Conservation (phyloP, 1,284 basidiomycete species). For the Coniferiporia weirii region DNA sequence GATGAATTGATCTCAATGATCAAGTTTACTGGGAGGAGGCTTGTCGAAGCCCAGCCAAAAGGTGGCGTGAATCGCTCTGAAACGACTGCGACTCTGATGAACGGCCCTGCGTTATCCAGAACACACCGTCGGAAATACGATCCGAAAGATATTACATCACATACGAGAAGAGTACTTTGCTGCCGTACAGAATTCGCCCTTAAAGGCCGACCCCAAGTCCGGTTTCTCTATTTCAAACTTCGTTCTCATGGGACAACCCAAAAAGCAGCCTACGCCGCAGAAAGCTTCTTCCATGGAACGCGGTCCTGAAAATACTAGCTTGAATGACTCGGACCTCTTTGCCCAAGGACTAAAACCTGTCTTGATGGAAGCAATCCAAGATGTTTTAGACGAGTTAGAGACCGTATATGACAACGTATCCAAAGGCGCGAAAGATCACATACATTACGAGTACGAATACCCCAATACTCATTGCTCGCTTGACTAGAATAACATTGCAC, state of each 20-base stretch:
- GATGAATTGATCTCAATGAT: conserved; percentile 83
- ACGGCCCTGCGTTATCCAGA: conserved; percentile 43
- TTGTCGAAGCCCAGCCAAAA: conserved; percentile 91
- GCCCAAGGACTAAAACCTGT: conserved; percentile 68
- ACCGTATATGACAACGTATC: conserved; percentile 94
- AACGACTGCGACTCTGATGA: conserved; percentile 3
- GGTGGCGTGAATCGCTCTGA: conserved; percentile 42
- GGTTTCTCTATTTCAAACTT: conserved; percentile 74
- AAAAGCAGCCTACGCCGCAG: conserved; percentile 46
- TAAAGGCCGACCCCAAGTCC: conserved; percentile 33
- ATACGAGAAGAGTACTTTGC: conserved; percentile 90
- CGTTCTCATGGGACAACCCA: conserved; percentile 68
- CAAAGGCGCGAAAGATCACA: conserved; percentile 92
- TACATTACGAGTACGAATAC: conserved; percentile 86
- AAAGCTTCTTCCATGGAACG: conserved; percentile 30
- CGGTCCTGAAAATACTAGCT: conserved; percentile 46
- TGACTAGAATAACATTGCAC: conserved; percentile 6
- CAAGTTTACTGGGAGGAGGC: conserved; percentile 69
- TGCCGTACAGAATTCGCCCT: conserved; percentile 37
- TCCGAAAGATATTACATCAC: conserved; percentile 86
- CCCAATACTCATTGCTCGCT: not conserved
- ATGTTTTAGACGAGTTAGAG: conserved; percentile 93
- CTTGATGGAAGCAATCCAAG: conserved; percentile 87
- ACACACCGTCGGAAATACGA: conserved; percentile 91
- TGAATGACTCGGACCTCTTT: conserved; percentile 69